Base-by-base conservation (phyloP, 495 filamentous ascomycete species). In the Penicillium verhagenii region DNA sequence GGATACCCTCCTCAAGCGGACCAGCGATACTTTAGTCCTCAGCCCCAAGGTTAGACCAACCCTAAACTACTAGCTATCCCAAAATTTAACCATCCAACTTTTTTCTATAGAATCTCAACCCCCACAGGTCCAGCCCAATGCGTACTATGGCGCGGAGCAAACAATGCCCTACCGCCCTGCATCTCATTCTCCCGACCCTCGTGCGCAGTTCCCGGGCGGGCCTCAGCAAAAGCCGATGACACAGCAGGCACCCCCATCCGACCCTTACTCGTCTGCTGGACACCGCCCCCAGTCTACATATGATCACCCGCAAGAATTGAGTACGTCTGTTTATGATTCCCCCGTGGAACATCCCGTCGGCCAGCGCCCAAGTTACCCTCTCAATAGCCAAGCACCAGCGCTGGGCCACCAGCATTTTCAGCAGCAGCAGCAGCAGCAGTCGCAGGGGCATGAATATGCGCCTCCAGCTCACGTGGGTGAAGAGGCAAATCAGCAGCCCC, bases 311-410 rank as follows among this genome's bases (percentile, higher is more conserved):
- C 90, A 93, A 68, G 90, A 95, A 75, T 75, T 95, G 37, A 87
- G 88, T 28, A 91, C 90, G n/a, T 88, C 88, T 6, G 82, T 83
- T 10, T 95, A 94, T 58, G 88, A 93, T 63, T 90, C 88, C 6
- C 90, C 90, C 18, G 81, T 89, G 35, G 86, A 85, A 28, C 71
- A 72, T 24, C 51, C 63, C 40, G 16, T 52, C 23, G 40, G 31
- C 18, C 73, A 78, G 29, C 72, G 69, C 49, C 69, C 67, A 37
- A 79, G 79, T 45, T 81, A 78, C 50, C 76, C 79, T 47, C 63
- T 73, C 8, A 65, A 68, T 26, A 68, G 71, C 4, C 59, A 68
- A 21, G 69, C 65, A 7, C 75, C 83, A 1, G 67, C 69, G 28
- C 43, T 56, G 9, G 63, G 63, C 43, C 71, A 73, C 49, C 74